Evolutionary conservation across 352 stramenopile species (phyloP), one percentile per base, ranked within the genome.

Genomic region (Saprolegnia parasitica): DNA sequence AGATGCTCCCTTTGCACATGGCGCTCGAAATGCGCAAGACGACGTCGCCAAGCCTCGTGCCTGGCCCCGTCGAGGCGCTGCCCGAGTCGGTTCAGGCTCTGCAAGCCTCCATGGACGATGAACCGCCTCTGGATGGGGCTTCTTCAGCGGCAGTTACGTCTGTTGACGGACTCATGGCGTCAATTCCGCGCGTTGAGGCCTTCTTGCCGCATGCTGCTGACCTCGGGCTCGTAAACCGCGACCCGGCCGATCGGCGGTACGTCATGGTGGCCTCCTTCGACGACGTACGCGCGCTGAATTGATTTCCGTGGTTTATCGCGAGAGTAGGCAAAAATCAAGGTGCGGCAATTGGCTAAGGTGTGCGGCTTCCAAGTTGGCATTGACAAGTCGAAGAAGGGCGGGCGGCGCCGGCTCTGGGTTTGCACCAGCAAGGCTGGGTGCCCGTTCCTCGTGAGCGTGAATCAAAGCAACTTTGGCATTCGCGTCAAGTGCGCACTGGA

Each of bases 321-420:
- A 15, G 11, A 60, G 16, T 55, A 60, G 52, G 52, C 52, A 21
- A 70, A 70, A 26, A 23, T 18, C 20, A 61, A 61, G 26, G 63
- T 70, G 23, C 46, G 50, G 54, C 63, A 54, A 23, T 39, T 70
- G 29, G 63, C 63, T 5, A 24, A 61, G 13, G 23, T 32, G 11
- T 70, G 42, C 21, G 63, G 63, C 21, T 70, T 70, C 23, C 46
- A 70, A 23, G 63, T 70, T 10, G 55, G 55, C 23, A 24, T 70
- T 37, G 63, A 70, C 46, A 52, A 52, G 13, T 54, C 42, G 29
- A 52, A 70, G 20, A 70, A 70, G 39, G 52, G 52, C 2, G 52
- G 52, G 35, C 24, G 52, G 13, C 42, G 63, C 29, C 49, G 63
- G 24, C 54, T 46, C 20, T 70, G 63, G 63, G 47, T 61, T 20